Percentiles rank a stretch among this genome's conserved stretches.
phyloP scores from a whole-genome alignment of 2,329 filamentous ascomycete species.

The Exserohilum rostratum region DNA sequence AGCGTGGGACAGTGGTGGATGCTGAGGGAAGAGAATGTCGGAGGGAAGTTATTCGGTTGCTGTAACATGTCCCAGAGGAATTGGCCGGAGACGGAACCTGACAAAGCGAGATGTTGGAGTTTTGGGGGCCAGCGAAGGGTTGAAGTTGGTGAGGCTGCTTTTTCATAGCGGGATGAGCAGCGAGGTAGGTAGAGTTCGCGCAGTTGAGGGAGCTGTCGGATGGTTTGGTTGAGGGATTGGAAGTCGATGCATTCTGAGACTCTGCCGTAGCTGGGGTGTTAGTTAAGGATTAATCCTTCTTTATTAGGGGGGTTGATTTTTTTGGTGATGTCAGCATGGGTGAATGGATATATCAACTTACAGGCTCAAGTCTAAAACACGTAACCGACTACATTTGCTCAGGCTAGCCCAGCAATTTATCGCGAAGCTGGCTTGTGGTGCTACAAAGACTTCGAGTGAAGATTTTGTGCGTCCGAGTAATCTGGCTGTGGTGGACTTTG shows the following conservation, averaged over 20 bases:
- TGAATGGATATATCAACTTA: not conserved
- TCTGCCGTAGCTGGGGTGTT: conserved; percentile 1
- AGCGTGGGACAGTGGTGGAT: conserved; percentile 54
- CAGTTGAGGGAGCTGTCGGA: conserved; percentile 55
- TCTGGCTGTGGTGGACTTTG: conserved; percentile 63
- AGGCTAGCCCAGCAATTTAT: conserved; percentile 63
- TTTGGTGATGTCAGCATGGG: no score
- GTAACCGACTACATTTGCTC: conserved; percentile 60
- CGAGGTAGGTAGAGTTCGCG: conserved; percentile 55
- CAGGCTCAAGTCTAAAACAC: conserved; percentile 59
- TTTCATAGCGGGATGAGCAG: conserved; percentile 40
- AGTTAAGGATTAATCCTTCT: not conserved
- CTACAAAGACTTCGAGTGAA: conserved; percentile 60
- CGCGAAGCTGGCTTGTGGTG: conserved; percentile 64
- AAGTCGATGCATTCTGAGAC: conserved; percentile 59
- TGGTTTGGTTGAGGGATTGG: conserved; percentile 56
- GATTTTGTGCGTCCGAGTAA: conserved; percentile 61
- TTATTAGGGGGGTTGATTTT: no score
- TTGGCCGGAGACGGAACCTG: conserved; percentile 52
- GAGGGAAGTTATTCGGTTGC: conserved; percentile 40
- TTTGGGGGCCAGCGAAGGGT: conserved; percentile 52
- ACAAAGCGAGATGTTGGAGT: conserved; percentile 50
- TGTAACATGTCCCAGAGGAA: conserved; percentile 50
- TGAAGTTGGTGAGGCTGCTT: conserved; percentile 18
- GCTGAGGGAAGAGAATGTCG: conserved; percentile 33